A percentile compares a stretch with the other conserved stretches of the same genome.
phyloP scores from a whole-genome alignment of 306 rosid genomes.

The Cicer pinnatifidum region DNA sequence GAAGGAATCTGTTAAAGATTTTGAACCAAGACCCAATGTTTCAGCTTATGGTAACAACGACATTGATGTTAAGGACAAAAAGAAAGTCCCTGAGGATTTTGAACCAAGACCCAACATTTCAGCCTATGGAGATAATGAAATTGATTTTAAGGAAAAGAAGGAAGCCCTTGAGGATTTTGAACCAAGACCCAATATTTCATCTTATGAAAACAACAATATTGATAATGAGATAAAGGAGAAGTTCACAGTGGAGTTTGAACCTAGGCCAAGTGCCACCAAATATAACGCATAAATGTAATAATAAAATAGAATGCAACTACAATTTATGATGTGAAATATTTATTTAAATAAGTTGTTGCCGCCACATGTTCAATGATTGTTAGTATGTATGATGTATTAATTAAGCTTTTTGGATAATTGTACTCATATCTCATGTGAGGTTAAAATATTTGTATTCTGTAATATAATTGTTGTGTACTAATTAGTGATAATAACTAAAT shows the following conservation, averaged over 20 bases:
- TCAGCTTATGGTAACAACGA: not conserved
- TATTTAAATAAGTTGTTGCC: conserved; percentile 4
- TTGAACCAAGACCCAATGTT: conserved; percentile 33
- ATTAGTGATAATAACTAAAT: no score
- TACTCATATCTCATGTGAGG: not conserved
- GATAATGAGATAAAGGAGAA: not conserved
- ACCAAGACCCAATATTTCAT: conserved; percentile 25
- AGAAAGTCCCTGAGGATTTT: not conserved
- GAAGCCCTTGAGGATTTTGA: not conserved
- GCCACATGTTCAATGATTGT: not conserved
- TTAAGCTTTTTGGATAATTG: conserved; percentile 7
- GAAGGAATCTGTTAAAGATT: not conserved
- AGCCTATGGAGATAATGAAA: not conserved
- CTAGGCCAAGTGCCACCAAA: not conserved
- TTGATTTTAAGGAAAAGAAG: not conserved
- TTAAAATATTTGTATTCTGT: no score
- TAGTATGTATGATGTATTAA: not conserved
- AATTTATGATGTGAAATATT: not conserved
- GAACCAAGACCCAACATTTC: conserved; percentile 37
- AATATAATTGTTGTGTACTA: no score
- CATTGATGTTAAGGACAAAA: not conserved
- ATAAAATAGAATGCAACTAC: not conserved
- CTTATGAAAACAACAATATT: not conserved
- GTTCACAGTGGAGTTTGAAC: not conserved
- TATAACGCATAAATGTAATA: conserved; percentile 23